Percentiles rank a stretch among this genome's conserved stretches.
phyloP scores from a whole-genome alignment of 2,329 filamentous ascomycete genomes.

The Zarea fungicola region DNA sequence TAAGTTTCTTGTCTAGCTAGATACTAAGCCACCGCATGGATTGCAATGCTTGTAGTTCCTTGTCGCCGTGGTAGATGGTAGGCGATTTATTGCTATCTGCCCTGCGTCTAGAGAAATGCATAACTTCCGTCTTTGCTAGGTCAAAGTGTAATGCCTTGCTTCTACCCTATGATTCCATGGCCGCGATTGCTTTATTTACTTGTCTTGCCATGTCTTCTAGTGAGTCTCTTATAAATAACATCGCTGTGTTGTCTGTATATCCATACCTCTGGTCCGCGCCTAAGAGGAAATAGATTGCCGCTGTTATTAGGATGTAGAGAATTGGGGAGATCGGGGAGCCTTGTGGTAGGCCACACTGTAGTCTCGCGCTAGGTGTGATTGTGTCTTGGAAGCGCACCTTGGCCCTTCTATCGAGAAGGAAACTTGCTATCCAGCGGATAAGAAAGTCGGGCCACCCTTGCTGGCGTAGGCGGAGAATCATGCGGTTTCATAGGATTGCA shows the following conservation, averaged over 20 bases:
- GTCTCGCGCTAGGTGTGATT: background rate
- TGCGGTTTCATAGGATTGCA: slow-evolving; percentile 4
- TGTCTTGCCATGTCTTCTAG: background rate
- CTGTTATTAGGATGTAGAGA: slow-evolving; percentile 7
- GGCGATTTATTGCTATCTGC: background rate
- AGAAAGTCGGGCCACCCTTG: slow-evolving; percentile 7
- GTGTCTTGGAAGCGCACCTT: slow-evolving; percentile 1
- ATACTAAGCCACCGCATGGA: slow-evolving; percentile 1
- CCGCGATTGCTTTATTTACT: background rate
- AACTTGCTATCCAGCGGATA: slow-evolving; percentile 4
- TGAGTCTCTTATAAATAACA: background rate
- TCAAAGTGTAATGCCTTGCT: slow-evolving; percentile 6
- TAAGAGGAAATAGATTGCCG: slow-evolving; percentile 6
- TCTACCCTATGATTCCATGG: slow-evolving; percentile 4
- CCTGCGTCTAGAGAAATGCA: background rate
- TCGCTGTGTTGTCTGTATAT: slow-evolving; percentile 8
- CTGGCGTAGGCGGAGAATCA: slow-evolving; percentile 1
- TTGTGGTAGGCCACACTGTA: slow-evolving; percentile 1
- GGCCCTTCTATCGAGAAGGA: slow-evolving; percentile 1
- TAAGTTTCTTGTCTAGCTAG: slow-evolving; percentile 11
- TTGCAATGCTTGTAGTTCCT: background rate
- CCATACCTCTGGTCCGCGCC: background rate
- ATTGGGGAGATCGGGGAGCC: slow-evolving; percentile 12
- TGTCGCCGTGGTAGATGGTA: slow-evolving; percentile 4
- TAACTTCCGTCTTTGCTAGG: background rate